Evolutionary conservation across 805 yeast genomes (phyloP), one percentile per base, ranked within the genome.

Genomic region (Lachancea kluyveri): DNA sequence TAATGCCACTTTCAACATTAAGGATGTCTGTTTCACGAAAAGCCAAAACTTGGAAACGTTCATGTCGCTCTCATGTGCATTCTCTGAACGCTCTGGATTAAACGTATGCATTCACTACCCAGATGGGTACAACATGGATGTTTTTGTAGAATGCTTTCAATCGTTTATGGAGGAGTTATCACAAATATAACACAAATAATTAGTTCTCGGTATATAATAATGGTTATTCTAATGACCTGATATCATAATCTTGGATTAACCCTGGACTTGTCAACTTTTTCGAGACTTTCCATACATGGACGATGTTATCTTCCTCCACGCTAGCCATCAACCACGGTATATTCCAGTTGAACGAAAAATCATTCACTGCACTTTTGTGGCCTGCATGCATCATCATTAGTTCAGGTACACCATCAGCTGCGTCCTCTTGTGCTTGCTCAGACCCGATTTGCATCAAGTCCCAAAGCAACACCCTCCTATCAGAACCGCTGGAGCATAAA

Each of bases 351-450:
- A 84, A 77, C 20, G 77, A 70, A 43, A 83, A 65, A 52, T 83
- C 94, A 25, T 78, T 76, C 11, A 83, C 78, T 5, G 79, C 67
- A 11, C 85, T 79, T 12, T 87, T 78, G 51, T 86, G 95, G 13
- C 95, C 95, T 22, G 94, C 94, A 52, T 86, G 95, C 79, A 86
- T 81, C 87, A 85, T 81, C 46, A 85, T 64, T 21, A 86, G 59
- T 54, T 86, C 96, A 4, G 95, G 90, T 17, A 81, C 81, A 23
- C 94, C 96, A 48, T 86, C 96, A 42, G 82, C 94, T 18, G 86
- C 82, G 51, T 86, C 95, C 44, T 85, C 95, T 43, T 77, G 87
- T 9, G 68, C 69, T 54, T 84, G 94, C 50, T 85, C 95, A 41
- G 77, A 82, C 4, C 96, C 96, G 21, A 86, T 79, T 44, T 73